These are phyloP conservation scores for Cladophialophora exuberans DNA, from an alignment of 2,329 filamentous ascomycete genomes.

Conservation along the genomic window DNA sequence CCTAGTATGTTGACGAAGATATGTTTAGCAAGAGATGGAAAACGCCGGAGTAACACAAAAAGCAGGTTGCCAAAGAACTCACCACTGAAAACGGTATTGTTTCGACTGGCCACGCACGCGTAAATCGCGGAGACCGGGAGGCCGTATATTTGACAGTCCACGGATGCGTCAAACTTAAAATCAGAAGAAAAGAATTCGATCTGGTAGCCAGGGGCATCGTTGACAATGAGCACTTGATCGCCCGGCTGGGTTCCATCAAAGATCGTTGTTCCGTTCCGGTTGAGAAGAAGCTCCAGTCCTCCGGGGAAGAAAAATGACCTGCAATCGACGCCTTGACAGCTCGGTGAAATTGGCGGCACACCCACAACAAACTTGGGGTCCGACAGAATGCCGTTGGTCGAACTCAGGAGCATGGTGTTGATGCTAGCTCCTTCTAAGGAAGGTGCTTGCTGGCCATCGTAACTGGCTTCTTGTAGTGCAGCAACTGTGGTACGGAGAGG, in stretches of 20 bases:
- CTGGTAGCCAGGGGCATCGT: neutral
- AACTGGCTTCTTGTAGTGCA: neutral
- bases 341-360: neutral
- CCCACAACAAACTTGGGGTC: neutral
- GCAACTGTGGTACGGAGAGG: neutral
- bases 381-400: neutral
- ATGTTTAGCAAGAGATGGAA: too few species aligned
- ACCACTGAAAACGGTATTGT: neutral
- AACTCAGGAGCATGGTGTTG: constrained; percentile 1
- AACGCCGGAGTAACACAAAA: neutral
- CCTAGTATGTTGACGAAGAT: too few species aligned
- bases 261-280: neutral
- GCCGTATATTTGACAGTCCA: neutral
- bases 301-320: neutral
- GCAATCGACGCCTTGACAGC: neutral
- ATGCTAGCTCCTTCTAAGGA: neutral
- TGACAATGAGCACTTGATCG: neutral
- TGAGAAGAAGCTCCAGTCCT: neutral
- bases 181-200: neutral
- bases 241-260: neutral
- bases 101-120: neutral
- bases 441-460: neutral
- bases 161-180: neutral
- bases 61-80: neutral
- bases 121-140: neutral